These are phyloP conservation scores for Rhizoclosmatium globosum DNA, from an alignment of 192 early-diverging fungal genomes.

Conservation along the genomic window DNA sequence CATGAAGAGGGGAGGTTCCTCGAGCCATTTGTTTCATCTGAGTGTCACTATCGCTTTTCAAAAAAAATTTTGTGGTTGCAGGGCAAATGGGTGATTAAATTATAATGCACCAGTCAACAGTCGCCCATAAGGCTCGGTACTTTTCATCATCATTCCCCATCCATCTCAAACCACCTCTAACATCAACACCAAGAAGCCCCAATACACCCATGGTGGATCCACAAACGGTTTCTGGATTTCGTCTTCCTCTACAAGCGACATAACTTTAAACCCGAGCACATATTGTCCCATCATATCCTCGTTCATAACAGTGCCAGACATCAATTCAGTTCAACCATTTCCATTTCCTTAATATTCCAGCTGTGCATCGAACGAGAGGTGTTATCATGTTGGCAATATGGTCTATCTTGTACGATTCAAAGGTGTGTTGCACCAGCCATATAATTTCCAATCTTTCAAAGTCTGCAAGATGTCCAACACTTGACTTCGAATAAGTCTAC, in stretches of 20 bases:
- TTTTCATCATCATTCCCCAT: neutral
- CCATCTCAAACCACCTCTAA: constrained; percentile 4
- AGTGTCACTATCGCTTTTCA: no score
- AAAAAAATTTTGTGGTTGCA: no score
- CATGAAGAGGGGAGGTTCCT: no score
- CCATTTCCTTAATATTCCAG: constrained; percentile 17
- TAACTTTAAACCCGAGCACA: constrained; percentile 9
- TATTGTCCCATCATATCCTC: neutral
- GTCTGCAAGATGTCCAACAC: constrained; percentile 19
- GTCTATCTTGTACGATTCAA: neutral
- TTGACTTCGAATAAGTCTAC: constrained; percentile 2
- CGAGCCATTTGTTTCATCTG: no score
- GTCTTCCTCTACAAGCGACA: constrained; percentile 2
- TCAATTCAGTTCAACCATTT: neutral
- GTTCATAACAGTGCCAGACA: neutral
- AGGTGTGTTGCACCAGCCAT: neutral
- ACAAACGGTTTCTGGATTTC: neutral
- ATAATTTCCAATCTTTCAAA: constrained; percentile 21
- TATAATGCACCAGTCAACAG: no score
- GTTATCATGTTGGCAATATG: neutral
- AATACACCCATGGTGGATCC: constrained; percentile 8
- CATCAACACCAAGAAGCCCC: constrained; percentile 16
- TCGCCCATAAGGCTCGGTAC: constrained; percentile 14
- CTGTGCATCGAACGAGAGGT: neutral
- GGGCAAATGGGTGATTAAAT: no score